Evolutionary conservation across 116 monocot species (phyloP), one percentile per base, ranked within the genome.

Genomic region (Phalaenopsis hybrid): DNA sequence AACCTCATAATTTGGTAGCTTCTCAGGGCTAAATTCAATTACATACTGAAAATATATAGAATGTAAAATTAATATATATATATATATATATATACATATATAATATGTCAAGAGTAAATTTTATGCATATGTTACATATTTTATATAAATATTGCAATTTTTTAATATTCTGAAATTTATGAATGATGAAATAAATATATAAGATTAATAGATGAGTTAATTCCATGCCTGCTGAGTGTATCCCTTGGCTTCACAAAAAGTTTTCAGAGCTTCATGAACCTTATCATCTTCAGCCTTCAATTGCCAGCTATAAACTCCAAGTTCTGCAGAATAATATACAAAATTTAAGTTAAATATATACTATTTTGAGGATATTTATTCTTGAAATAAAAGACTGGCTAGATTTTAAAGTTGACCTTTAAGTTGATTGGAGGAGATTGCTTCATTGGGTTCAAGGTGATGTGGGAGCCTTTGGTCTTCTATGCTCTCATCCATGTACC

Each of bases 391-490:
- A 9, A 1, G 2, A 49, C 49, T 1, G 1, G 8, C 1, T 5
- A 69, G 31, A 28, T 8, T 5, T 8, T 28, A 31, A 28, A 69
- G 4, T 23, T 69, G 23, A 94, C 96, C 96, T 88, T 84, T 79
- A 79, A 96, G 91, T 83, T 91, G 87, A 25, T 83, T 82, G 68
- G 92, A 84, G 0, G 94, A 80, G 75, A 96, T 84, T 85, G 88
- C 86, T 67, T 89, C 84, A 70, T 92, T 88, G 18, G 92, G 90
- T 69, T 89, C 85, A 70, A 84, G 89, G 74, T 90, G 90, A 86
- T 96, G 92, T 57, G 93, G 96, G 81, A 96, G 92, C 82, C 93
- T 91, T 68, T 92, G 92, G 79, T 96, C 96, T 61, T 88, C 92
- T 16, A 86, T 87, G 69, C 85, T 90, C 57, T 96, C 90, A 86